phyloP scores from a whole-genome alignment of 768 basidiomycete species.

The Sporobolomyces roseus region DNA sequence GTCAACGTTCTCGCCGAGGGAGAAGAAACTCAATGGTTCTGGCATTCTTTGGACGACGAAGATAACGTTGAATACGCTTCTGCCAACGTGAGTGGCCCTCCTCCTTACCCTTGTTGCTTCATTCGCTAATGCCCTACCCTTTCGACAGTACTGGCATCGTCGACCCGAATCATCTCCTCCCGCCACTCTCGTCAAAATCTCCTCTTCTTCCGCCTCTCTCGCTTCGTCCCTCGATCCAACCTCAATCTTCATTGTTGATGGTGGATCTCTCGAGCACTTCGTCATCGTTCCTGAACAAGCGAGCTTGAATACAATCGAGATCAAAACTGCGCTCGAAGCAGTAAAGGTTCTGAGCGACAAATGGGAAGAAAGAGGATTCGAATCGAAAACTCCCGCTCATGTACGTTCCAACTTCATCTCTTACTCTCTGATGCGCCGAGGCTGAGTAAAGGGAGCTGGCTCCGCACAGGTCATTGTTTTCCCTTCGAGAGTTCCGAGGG shows the following conservation, averaged over 20 bases:
- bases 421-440: no score
- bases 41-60: not conserved
- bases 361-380: conserved; percentile 26
- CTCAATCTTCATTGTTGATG: conserved; percentile 32
- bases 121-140: not conserved
- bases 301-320: not conserved
- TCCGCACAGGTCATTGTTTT: conserved; percentile 27
- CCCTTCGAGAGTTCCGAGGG: conserved; percentile 23
- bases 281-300: conserved; percentile 4
- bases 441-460: no score
- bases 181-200: not conserved
- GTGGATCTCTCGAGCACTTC: conserved; percentile 21
- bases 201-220: not conserved
- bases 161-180: not conserved
- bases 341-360: not conserved
- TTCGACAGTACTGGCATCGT: conserved; percentile 11
- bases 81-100: conserved; percentile 10
- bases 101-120: not conserved
- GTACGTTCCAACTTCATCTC: conserved; percentile 10
- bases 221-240: not conserved
- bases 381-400: conserved; percentile 19
- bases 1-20: conserved; percentile 21
- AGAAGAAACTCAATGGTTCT: conserved; percentile 26
- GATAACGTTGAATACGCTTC: conserved; percentile 19
- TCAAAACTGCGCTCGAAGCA: conserved; percentile 19